Evolutionary conservation across 2,329 filamentous ascomycete genomes (phyloP), one percentile per base, ranked within the genome.

Genomic region (Davidsoniella neocaledoniae): DNA sequence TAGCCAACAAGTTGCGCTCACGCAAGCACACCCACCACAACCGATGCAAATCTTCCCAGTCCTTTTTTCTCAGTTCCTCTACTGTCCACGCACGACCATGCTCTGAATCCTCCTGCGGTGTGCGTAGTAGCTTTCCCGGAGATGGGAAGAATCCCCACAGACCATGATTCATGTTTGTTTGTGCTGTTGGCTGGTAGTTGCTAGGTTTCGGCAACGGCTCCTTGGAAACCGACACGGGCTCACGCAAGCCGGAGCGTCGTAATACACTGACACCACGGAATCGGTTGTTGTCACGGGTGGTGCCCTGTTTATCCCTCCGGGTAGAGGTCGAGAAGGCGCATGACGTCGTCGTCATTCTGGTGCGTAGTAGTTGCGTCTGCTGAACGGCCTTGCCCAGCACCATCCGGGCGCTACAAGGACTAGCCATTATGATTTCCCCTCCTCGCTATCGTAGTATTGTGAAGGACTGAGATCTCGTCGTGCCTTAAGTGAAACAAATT

Each of bases 21-120:
- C 85, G 87, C 53, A 83, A 75, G 63, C 91, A 96, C 50, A 87
- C 76, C 86, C 88, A 98, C 87, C 90, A 98, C 60, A 98, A 72
- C 54, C 73, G 71, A 65, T 96, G 88, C 58, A 98, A 68, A 63
- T 96, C 88, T 54, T 94, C 86, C 85, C 87, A 98, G 55, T 82
- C 86, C 68, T 95, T 95, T 55, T 76, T 72, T 55, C 88, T 76
- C 59, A 98, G 71, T 68, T 98, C 91, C 66, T 86, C 77, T 6
- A 84, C 79, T 9, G 74, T 79, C 91, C 91, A 98, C 25, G 78
- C 70, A 49, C 91, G 77, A 14, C 91, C 91, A 64, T 91, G 81
- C 55, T 75, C 69, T 46, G 71, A 62, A 50, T 83, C 78, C 56
- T 90, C 79, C 36, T 77, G 72, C 4, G 88, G 87, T 6, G 79